Base-by-base conservation (phyloP, 176 grass and related monocot genomes). In the Chrysopogon serrulatus region DNA sequence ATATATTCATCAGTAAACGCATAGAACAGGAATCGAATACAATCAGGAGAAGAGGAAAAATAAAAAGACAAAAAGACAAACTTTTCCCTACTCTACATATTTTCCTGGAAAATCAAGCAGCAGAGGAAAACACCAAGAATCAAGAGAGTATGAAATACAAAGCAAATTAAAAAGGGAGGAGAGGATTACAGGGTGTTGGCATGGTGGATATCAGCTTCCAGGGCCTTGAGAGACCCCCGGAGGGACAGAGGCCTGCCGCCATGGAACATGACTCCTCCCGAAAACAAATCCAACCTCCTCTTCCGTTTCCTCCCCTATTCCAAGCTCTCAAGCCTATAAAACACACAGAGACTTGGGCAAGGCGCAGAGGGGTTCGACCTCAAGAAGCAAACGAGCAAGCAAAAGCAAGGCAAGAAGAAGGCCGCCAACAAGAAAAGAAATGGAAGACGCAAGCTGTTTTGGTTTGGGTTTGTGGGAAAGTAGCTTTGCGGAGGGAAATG, bases 161-260 rank as follows among this genome's bases (percentile, higher is more conserved):
- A 61, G 61, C 16, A 57, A 75, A 13, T 43, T 26, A 82, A 43
- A 41, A n/a, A 63, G 33, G 67, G 56, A 43, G 27, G 47, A 69
- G 65, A 62, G 62, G 72, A 16, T 90, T 95, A 98, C 96, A 98
- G 79, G 89, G 93, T 90, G 79, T 98, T 98, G 85, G 96, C 96
- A 83, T 98, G 96, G 77, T 98, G 91, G 74, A 98, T 94, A 77
- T 98, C 96, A 80, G 93, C 96, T 84, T 98, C 96, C 48, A 98
- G 93, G 23, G 93, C 93, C 89, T 98, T 98, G 80, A 95, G 85
- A 83, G 96, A 98, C 65, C 96, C 91, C 87, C 96, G 87, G 16
- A 98, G 82, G 72, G 96, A 93, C 59, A 95, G 59, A 37, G 93
- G 90, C 91, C 93, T 92, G 21, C 82, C 78, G 48, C 93, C 89